phyloP scores from a whole-genome alignment of 352 stramenopile species.

The Globisporangium abappressorium region DNA sequence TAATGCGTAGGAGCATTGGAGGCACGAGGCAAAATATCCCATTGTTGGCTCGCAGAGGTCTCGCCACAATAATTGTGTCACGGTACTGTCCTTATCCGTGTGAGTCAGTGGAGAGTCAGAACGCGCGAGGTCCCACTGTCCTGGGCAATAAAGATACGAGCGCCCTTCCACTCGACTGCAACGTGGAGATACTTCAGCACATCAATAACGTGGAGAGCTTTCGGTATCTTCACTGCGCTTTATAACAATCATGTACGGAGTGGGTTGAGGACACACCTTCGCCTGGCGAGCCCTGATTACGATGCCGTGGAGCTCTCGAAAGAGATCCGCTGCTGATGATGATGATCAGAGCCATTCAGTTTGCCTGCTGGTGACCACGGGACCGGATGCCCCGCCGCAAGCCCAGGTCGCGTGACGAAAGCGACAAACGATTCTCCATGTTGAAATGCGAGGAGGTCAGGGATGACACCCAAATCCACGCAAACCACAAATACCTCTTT shows the following conservation, averaged over 20 bases:
- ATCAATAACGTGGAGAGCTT: no score
- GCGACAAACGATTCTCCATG: no score
- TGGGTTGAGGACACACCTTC: no score
- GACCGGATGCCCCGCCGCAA: background rate
- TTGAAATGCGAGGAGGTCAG: no score
- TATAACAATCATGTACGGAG: no score
- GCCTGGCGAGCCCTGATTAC: no score
- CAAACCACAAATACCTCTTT: background rate
- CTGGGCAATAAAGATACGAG: background rate
- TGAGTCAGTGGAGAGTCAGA: slow-evolving; percentile 8
- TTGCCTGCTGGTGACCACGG: background rate
- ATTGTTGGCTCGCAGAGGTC: background rate
- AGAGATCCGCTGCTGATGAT: no score
- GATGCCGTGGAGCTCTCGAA: no score
- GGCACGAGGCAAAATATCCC: background rate
- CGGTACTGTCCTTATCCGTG: background rate
- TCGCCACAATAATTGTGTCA: background rate
- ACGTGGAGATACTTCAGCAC: no score
- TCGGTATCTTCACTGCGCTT: no score
- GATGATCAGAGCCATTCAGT: background rate
- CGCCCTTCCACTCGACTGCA: background rate
- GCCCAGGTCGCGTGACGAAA: background rate
- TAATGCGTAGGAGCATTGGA: background rate
- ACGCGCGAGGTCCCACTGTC: background rate
- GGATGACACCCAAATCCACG: no score